Evolutionary conservation across 2,329 filamentous ascomycete genomes (phyloP).

Genomic region (Hypoxylon rubiginosum): DNA sequence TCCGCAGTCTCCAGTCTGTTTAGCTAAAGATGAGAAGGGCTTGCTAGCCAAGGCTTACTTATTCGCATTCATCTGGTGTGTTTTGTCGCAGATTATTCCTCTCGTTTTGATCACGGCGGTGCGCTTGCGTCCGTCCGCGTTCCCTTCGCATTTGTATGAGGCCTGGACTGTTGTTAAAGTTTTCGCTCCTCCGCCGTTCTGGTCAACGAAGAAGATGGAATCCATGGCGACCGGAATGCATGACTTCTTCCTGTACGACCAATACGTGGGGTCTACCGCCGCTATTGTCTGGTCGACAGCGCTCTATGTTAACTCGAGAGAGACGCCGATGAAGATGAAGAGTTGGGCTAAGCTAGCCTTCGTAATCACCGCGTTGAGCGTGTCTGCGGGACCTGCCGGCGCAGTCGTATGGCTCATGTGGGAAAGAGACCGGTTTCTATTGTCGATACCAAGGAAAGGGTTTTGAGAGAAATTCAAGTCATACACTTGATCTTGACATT

Average conservation of each 20-base stretch:
- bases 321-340: constrained; percentile 15
- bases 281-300: constrained; percentile 35
- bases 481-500: too few species aligned
- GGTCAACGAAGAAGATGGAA: constrained; percentile 31
- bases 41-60: constrained; percentile 30
- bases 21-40: constrained; percentile 16
- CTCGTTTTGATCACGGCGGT: constrained; percentile 25
- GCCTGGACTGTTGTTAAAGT: constrained; percentile 32
- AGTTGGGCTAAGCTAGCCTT: constrained; percentile 31
- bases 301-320: constrained; percentile 35
- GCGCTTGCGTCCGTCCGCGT: constrained; percentile 22
- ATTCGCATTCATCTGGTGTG: constrained; percentile 36
- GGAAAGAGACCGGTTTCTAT: constrained; percentile 35
- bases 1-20: constrained; percentile 17
- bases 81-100: constrained; percentile 30
- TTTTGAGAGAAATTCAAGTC: neutral
- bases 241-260: constrained; percentile 40
- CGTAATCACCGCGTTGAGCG: constrained; percentile 24
- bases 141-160: constrained; percentile 17
- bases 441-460: constrained; percentile 13
- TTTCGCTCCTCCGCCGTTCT: constrained; percentile 36
- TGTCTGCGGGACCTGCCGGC: constrained; percentile 31
- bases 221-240: constrained; percentile 40
- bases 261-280: constrained; percentile 37
- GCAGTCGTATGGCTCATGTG: constrained; percentile 40